Evolutionary conservation across 2,329 filamentous ascomycete genomes (phyloP).

Genomic region (Pyricularia sp.): DNA sequence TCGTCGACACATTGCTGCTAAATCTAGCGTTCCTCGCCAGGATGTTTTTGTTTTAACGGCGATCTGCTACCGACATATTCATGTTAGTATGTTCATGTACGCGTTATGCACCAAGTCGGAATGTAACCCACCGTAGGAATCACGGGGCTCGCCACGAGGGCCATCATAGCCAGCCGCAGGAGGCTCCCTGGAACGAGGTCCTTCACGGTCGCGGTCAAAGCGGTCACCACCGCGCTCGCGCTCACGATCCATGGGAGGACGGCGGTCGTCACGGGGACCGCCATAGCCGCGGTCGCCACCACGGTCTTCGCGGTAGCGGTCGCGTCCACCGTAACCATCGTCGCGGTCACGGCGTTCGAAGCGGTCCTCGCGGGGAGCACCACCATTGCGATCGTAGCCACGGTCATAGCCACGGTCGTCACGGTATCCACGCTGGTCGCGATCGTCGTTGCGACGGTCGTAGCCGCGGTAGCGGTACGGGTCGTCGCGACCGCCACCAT

Average conservation of each 20-base stretch:
- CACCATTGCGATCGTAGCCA: constrained; percentile 32
- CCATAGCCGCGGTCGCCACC: constrained; percentile 33
- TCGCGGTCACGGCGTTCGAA: constrained; percentile 5
- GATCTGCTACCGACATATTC: not conserved
- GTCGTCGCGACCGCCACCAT: constrained; percentile 40
- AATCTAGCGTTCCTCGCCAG: not conserved
- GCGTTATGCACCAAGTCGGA: not conserved
- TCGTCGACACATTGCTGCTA: not conserved
- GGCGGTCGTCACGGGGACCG: constrained; percentile 37
- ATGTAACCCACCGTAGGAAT: not conserved
- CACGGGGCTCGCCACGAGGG: constrained; percentile 3
- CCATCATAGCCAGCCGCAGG: constrained; percentile 12
- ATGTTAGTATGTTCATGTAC: not conserved
- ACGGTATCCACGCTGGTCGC: constrained; percentile 26
- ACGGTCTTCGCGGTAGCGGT: constrained; percentile 28
- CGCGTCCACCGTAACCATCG: constrained; percentile 36
- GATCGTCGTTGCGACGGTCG: constrained; percentile 17
- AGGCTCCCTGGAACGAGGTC: constrained; percentile 27
- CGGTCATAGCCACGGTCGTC: constrained; percentile 18
- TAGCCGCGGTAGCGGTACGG: constrained; percentile 44
- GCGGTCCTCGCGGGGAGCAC: constrained; percentile 22
- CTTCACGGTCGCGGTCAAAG: constrained; percentile 39
- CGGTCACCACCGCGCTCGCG: constrained; percentile 37
- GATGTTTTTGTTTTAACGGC: not conserved
- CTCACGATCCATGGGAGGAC: constrained; percentile 22